Evolutionary conservation across 1,284 basidiomycete genomes (phyloP).

Genomic region (Ceratobasidium sp.): DNA sequence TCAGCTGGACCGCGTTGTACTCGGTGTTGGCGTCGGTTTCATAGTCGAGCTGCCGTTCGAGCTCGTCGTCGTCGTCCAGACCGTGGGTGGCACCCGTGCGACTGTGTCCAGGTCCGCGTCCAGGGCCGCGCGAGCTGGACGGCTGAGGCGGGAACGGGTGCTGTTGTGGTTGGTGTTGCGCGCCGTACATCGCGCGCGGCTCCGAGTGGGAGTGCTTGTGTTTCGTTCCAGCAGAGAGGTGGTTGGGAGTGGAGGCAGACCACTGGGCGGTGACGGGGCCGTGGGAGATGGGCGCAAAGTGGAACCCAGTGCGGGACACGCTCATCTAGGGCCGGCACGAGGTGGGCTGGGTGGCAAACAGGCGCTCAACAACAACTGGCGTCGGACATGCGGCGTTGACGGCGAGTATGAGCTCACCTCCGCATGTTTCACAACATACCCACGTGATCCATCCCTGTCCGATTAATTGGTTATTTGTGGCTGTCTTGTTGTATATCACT

Average conservation of each 20-base stretch:
- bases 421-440: background rate
- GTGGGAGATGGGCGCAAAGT: slow-evolving; percentile 27
- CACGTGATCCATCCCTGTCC: slow-evolving; percentile 11
- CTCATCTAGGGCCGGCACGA: slow-evolving; percentile 34
- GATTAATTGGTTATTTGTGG: too few species aligned
- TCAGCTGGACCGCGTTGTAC: slow-evolving; percentile 33
- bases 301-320: slow-evolving; percentile 18
- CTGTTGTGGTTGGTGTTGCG: background rate
- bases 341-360: slow-evolving; percentile 3
- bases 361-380: background rate
- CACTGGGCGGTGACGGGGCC: slow-evolving; percentile 31
- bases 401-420: slow-evolving; percentile 16
- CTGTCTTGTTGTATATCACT: too few species aligned
- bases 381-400: background rate
- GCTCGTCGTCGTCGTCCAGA: slow-evolving; percentile 6
- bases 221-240: background rate
- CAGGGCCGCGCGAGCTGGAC: background rate
- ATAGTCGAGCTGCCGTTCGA: slow-evolving; percentile 20
- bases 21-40: slow-evolving; percentile 41
- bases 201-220: slow-evolving; percentile 5
- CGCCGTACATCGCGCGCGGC: background rate
- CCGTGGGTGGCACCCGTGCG: background rate
- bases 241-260: background rate
- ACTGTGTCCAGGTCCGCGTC: background rate
- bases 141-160: slow-evolving; percentile 5